Evolutionary conservation across 2,329 filamentous ascomycete species (phyloP).

Genomic region (Rhynchosporium agropyri): DNA sequence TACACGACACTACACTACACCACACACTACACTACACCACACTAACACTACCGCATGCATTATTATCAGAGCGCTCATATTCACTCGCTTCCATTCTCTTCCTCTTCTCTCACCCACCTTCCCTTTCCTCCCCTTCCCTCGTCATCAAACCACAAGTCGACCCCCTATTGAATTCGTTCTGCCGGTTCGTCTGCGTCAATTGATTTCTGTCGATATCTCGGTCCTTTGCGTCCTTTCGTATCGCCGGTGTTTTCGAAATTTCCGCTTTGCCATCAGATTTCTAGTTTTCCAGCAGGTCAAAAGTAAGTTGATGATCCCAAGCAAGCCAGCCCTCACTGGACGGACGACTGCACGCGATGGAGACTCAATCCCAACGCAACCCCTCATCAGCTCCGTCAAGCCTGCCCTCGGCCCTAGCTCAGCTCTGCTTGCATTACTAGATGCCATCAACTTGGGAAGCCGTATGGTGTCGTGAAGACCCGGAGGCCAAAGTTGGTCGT

Average conservation of each 20-base stretch:
- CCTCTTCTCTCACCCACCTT: slow-evolving; percentile 27
- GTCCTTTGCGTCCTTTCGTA: slow-evolving; percentile 43
- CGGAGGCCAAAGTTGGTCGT: slow-evolving; percentile 26
- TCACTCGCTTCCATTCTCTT: slow-evolving; percentile 15
- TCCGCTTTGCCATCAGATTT: slow-evolving; percentile 38
- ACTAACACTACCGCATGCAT: too few relatives aligned
- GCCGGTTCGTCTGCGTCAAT: slow-evolving; percentile 39
- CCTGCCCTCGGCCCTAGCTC: slow-evolving; percentile 11
- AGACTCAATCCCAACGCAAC: slow-evolving; percentile 34
- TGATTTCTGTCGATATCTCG: slow-evolving; percentile 43
- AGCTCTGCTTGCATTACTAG: slow-evolving; percentile 18
- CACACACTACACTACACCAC: too few relatives aligned
- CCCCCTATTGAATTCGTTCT: slow-evolving; percentile 33
- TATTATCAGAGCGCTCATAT: background rate
- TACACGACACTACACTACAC: background rate
- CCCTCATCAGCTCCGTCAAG: slow-evolving; percentile 28
- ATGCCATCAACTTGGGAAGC: slow-evolving; percentile 19
- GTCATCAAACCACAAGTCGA: slow-evolving; percentile 29
- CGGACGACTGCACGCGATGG: slow-evolving; percentile 38
- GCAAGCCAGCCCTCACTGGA: slow-evolving; percentile 34
- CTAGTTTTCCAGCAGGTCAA: slow-evolving; percentile 40
- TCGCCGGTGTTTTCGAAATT: slow-evolving; percentile 44
- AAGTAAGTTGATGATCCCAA: slow-evolving; percentile 40
- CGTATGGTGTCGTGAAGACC: slow-evolving; percentile 31
- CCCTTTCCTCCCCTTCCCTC: slow-evolving; percentile 25